phyloP scores from a whole-genome alignment of 805 yeast genomes.

The Candida succiphila region DNA sequence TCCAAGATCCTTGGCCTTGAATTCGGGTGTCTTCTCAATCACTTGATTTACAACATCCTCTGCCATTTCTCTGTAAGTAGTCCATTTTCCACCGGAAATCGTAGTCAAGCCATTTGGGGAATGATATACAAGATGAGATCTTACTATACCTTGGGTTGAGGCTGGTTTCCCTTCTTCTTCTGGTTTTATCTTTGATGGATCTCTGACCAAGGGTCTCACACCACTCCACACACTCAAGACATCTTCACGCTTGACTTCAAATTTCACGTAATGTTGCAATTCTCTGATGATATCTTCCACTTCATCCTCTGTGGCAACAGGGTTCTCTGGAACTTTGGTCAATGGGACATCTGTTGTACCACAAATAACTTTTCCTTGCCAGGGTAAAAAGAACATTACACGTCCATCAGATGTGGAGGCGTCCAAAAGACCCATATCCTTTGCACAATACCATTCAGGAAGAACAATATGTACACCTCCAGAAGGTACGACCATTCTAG shows the following conservation, averaged over 20 bases:
- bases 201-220: slow-evolving; percentile 87
- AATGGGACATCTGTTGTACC: slow-evolving; percentile 94
- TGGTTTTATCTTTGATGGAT: slow-evolving; percentile 41
- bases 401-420: slow-evolving; percentile 92
- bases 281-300: slow-evolving; percentile 81
- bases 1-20: slow-evolving; percentile 16
- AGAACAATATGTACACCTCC: slow-evolving; percentile 89
- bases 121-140: slow-evolving; percentile 74
- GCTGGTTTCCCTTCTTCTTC: slow-evolving; percentile 12
- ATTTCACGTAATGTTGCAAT: slow-evolving; percentile 79
- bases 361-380: slow-evolving; percentile 95
- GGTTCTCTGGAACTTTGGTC: slow-evolving; percentile 59
- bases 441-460: slow-evolving; percentile 89
- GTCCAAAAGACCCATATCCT: slow-evolving; percentile 79
- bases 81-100: slow-evolving; percentile 97
- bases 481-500: slow-evolving; percentile 86
- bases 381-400: slow-evolving; percentile 93
- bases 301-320: slow-evolving; percentile 81
- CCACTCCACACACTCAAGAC: slow-evolving; percentile 96
- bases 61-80: slow-evolving; percentile 97
- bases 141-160: slow-evolving; percentile 80
- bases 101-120: slow-evolving; percentile 70
- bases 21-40: slow-evolving; percentile 34
- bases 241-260: slow-evolving; percentile 83
- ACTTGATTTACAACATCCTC: slow-evolving; percentile 81